Evolutionary conservation across 305 asterid species (phyloP).

Genomic region (Fraxinus sp.): DNA sequence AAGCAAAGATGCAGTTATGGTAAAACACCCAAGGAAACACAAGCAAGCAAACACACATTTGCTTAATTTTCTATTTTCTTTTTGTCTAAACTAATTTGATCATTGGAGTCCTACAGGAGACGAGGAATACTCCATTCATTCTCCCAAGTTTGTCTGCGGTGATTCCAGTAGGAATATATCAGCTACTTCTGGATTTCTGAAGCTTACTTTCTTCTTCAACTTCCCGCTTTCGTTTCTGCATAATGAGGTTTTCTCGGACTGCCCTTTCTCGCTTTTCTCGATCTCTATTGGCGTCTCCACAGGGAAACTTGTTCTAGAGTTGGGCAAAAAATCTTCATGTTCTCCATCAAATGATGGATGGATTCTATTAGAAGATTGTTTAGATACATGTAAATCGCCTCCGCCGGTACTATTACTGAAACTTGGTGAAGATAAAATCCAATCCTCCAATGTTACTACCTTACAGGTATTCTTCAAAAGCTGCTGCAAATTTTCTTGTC

Average conservation of each 20-base stretch:
- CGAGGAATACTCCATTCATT: not conserved
- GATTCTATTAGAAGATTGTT: constrained; percentile 24
- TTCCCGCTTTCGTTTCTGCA: constrained; percentile 19
- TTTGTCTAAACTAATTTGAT: not conserved
- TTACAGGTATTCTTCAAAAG: not conserved
- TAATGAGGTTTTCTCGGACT: constrained; percentile 16
- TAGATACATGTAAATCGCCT: not conserved
- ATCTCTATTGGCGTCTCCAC: not conserved
- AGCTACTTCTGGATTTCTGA: constrained; percentile 46
- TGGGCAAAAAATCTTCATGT: not conserved
- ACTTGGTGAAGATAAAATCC: constrained; percentile 42
- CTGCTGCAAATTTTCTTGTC: constrained; percentile 18
- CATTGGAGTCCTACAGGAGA: not conserved
- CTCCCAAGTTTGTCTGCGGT: not conserved
- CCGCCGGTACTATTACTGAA: not conserved
- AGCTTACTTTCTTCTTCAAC: constrained; percentile 48
- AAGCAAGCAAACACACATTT: not conserved
- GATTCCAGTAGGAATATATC: constrained; percentile 39
- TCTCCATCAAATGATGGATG: constrained; percentile 33
- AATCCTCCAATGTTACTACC: constrained; percentile 37
- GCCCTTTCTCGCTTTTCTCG: not conserved
- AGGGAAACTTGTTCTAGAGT: not conserved
- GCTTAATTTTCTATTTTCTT: not conserved
- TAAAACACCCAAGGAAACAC: not conserved
- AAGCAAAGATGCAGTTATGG: not conserved